Evolutionary conservation across 768 basidiomycete genomes (phyloP), one percentile per base, ranked within the genome.

Genomic region (Termitomyces sp.): DNA sequence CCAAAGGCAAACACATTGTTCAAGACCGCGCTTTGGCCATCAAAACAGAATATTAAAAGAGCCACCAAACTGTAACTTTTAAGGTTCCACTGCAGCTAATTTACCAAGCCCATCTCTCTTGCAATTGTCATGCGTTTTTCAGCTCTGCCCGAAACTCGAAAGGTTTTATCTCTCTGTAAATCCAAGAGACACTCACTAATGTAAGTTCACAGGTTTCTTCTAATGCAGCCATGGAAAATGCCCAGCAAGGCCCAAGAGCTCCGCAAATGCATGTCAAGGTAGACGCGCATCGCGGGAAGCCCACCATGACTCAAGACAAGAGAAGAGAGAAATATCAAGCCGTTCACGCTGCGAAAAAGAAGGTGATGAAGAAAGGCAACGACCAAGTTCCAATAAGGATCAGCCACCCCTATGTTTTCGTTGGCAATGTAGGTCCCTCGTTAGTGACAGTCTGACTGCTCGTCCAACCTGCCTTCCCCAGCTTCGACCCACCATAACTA

Each of bases 361-460:
- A 53, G 23, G 46, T 58, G 33, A 56, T 60, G 10, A 57, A 62
- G 50, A 51, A 50, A 15, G 42, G 6, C 22, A 31, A 43, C 23
- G 31, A 39, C 20, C 55, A 56, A 12, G 51, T 39, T 25, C 44
- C 44, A 25, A 32, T 57, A 16, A 54, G 41, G 36, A 39, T 5
- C 15, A 53, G 12, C 16, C 51, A 64, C 52, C 66, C 64, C 31
- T 72, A 70, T 54, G 74, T 82, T 22, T 87, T 73, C 59, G 80
- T 86, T 18, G 86, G 87, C 38, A 88, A 88, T 63, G 87, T 88
- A 60, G 57, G 83, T 71, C 13, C 11, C 22, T 47, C 7, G 16
- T 43, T 44, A 11, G 33, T 45, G 9, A 44, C 33, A 18, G 12
- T 5, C 6, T 35, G 9, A 10, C 32, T 45, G 40, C 23, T 7